Conservation (phyloP, 2,329 filamentous ascomycete species). For the Sclerotinia nivalis region DNA sequence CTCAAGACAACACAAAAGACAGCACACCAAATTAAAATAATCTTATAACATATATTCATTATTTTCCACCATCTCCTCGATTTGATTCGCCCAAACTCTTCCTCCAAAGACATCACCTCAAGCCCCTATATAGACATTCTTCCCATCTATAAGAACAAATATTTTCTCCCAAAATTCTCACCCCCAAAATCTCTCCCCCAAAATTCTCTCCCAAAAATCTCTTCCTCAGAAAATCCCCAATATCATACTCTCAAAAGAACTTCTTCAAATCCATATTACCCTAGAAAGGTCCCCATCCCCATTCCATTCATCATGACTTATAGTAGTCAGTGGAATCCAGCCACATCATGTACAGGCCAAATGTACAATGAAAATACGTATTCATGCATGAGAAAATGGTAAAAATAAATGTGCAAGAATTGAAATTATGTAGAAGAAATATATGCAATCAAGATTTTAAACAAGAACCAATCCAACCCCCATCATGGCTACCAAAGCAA, state of each 20-base stretch:
- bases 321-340: slow-evolving; percentile 9
- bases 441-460: background rate
- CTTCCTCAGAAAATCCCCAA: background rate
- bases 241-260: background rate
- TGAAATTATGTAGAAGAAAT: background rate
- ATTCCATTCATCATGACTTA: background rate
- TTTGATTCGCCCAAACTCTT: background rate
- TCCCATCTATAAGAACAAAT: background rate
- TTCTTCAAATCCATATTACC: background rate
- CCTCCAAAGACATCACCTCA: background rate
- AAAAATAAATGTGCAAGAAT: slow-evolving; percentile 18
- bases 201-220: background rate
- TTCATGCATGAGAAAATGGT: background rate
- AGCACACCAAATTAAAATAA: background rate
- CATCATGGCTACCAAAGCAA: slow-evolving; percentile 16
- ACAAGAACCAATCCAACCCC: slow-evolving; percentile 14
- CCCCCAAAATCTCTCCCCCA: slow-evolving; percentile 3
- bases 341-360: slow-evolving; percentile 11
- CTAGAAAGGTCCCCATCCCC: background rate
- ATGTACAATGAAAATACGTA: slow-evolving; percentile 2
- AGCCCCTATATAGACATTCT: background rate
- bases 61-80: background rate
- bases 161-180: background rate
- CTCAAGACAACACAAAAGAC: background rate
- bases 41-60: background rate